Evolutionary conservation across 768 basidiomycete species (phyloP), one percentile per base, ranked within the genome.

Genomic region (Leccinum truebloodii): DNA sequence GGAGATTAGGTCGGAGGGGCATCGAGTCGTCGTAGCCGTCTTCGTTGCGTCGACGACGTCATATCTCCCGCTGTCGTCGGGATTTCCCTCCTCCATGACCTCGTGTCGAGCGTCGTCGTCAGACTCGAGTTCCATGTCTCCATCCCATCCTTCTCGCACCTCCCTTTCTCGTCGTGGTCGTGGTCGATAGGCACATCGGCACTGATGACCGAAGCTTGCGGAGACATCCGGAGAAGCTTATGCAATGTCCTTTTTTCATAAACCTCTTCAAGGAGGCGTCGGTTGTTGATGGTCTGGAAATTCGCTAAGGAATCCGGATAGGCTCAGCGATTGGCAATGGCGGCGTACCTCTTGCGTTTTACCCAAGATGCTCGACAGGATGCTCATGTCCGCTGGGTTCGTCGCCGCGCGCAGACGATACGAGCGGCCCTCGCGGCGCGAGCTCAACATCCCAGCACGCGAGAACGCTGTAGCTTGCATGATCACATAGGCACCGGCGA

Each of bases 401-500:
- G 79, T 75, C 14, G 72, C 70, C 53, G 78, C 69, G 2, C 77
- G 73, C 37, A 90, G 73, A 30, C 71, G 75, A 35, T 82, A 70
- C 7, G 80, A 76, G 4, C 79, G 80, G 3, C 86, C 83, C 44
- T 80, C 74, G 28, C 78, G 80, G 14, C 84, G 80, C 13, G 90
- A 79, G 50, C 75, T 79, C 46, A 94, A 75, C 50, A 88, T 81
- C 8, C 85, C 83, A 14, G 87, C 87, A 20, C 84, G 81, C 62
- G 83, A 63, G 67, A 85, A 92, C 35, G 92, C 81, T 1, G 87
- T 83, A 0, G 90, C 81, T n/a, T 88, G 87, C 70, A 99, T 79
- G 46, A 92, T 90, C 28, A 79, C 81, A 71, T 83, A 80, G 16
- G 90, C 95, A 2, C 95, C 95, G 0, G 90, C 88, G 62, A 98